phyloP scores from a whole-genome alignment of 2,329 filamentous ascomycete species.

The Cercospora sp. region DNA sequence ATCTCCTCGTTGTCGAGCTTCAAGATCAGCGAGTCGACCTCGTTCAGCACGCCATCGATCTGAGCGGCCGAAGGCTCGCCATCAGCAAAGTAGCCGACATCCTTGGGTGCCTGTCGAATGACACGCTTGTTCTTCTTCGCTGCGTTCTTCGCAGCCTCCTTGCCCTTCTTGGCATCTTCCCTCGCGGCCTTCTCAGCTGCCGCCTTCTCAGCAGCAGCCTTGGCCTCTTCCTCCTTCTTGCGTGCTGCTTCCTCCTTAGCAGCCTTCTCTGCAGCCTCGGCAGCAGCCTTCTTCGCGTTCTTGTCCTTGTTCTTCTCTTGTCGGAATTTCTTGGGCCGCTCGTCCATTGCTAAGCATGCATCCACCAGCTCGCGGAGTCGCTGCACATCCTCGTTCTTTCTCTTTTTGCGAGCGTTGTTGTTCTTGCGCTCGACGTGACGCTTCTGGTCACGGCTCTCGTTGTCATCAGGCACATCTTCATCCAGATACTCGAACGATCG shows the following conservation, averaged over 20 bases:
- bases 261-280: conserved; percentile 87
- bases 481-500: conserved; percentile 96
- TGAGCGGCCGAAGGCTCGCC: conserved; percentile 71
- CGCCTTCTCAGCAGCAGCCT: conserved; percentile 72
- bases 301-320: conserved; percentile 88
- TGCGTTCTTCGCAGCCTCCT: conserved; percentile 97
- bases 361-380: conserved; percentile 89
- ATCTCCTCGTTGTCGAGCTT: conserved; percentile 93
- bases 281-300: conserved; percentile 90
- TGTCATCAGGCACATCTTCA: conserved; percentile 97
- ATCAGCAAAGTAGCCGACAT: conserved; percentile 88
- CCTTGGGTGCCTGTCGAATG: conserved; percentile 89
- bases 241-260: conserved; percentile 80
- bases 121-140: conserved; percentile 99
- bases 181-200: conserved; percentile 80
- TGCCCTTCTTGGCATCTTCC: conserved; percentile 88
- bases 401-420: conserved; percentile 95
- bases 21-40: conserved; percentile 81
- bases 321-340: conserved; percentile 96
- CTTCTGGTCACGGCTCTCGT: conserved; percentile 98
- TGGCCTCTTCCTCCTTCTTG: conserved; percentile 73
- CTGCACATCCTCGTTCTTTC: conserved; percentile 95
- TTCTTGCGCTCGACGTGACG: conserved; percentile 98
- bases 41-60: conserved; percentile 79
- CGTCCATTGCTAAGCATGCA: conserved; percentile 77